Evolutionary conservation across 345 rosid species (phyloP), one percentile per base, ranked within the genome.

Genomic region (Stellera chamaejasme): DNA sequence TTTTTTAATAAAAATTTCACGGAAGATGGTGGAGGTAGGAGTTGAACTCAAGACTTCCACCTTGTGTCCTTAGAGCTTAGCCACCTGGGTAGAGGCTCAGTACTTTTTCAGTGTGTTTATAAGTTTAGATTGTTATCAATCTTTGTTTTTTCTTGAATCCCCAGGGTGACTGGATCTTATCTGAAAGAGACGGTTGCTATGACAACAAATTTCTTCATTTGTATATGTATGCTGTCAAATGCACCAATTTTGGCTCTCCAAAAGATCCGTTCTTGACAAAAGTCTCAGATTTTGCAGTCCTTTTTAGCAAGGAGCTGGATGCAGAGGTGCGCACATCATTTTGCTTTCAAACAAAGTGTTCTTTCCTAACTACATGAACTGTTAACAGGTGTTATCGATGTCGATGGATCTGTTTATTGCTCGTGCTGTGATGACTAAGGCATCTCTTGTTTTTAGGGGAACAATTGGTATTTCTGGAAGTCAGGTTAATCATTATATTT

Each of bases 301-400:
- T 93, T 67, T 87, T 87, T 80, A 91, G 97, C 87, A 89, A 76
- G 69, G 90, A 87, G 90, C 97, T 93, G 96, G 99, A 93, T 93
- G 97, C 96, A 87, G 99, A 93, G 99, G 99, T 93, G 73, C 9
- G 39, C 5, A 32, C 53, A 50, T 43, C 48, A 7, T 52, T 14
- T 55, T 42, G 45, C 64, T 60, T 45, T 28, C 11, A 36, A 55
- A 39, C 32, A 9, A 50, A 50, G 19, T 43, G 45, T 27, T 59
- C 49, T 6, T 62, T 43, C 57, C 48, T 58, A 41, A 68, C 52
- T 15, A 12, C 23, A 56, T n/a, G 27, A 48, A n/a, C 48, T 57
- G 9, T 45, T 61, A 60, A 25, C 72, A 93, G 99, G 97, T 93
- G 84, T 84, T 93, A 89, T 93, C 99, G 97, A 93, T 89, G 97